Conservation (phyloP, 257 asterid species). For the Paulownia fortunei region DNA sequence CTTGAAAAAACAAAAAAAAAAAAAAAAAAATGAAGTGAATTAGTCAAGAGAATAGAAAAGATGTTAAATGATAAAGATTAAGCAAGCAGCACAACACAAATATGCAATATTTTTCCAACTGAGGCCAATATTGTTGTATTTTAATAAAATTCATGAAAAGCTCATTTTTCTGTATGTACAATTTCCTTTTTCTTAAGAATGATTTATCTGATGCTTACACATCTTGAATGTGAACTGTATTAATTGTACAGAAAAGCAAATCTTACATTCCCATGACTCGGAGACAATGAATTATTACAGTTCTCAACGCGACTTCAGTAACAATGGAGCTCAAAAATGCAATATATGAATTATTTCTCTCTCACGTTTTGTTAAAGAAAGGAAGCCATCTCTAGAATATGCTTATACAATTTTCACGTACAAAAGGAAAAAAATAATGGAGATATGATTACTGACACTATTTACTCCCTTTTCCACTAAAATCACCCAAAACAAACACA, state of each 20-base stretch:
- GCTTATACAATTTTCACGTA: background rate
- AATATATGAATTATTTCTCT: background rate
- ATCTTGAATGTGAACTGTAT: background rate
- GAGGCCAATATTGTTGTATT: background rate
- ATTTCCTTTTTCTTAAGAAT: background rate
- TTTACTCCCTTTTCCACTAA: slow-evolving; percentile 7
- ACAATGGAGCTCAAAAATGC: background rate
- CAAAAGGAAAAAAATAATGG: background rate
- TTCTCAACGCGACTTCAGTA: background rate
- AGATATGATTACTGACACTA: background rate
- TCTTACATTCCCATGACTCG: background rate
- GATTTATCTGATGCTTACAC: background rate
- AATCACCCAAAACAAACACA: background rate
- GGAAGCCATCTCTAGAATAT: background rate
- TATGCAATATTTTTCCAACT: background rate
- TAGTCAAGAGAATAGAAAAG: background rate
- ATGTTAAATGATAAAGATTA: background rate
- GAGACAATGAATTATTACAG: background rate
- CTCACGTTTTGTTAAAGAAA: background rate
- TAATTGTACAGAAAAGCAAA: background rate
- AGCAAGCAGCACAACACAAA: background rate
- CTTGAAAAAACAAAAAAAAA: background rate
- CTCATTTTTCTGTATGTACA: background rate
- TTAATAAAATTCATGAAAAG: background rate
- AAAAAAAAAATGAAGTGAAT: background rate